Evolutionary conservation across 2,329 filamentous ascomycete genomes (phyloP).

Genomic region (Alternaria postmessia): DNA sequence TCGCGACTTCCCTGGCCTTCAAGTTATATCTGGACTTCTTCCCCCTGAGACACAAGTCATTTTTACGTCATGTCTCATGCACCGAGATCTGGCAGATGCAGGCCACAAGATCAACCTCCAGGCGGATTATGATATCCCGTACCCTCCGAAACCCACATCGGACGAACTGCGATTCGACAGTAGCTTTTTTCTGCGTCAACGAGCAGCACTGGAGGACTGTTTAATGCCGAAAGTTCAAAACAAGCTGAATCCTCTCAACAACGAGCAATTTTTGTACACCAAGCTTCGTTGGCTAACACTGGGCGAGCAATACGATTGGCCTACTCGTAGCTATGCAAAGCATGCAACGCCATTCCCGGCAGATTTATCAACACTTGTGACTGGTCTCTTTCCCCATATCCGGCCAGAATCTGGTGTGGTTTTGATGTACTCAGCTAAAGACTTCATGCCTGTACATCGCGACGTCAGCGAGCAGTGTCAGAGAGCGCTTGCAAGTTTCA

Average conservation of each 20-base stretch:
- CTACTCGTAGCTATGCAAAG: slow-evolving; percentile 80
- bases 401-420: slow-evolving; percentile 88
- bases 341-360: slow-evolving; percentile 75
- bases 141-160: slow-evolving; percentile 55
- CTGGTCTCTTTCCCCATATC: slow-evolving; percentile 79
- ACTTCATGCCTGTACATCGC: slow-evolving; percentile 91
- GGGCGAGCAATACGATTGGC: slow-evolving; percentile 97
- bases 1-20: slow-evolving; percentile 63
- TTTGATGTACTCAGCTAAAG: slow-evolving; percentile 89
- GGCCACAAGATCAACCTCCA: slow-evolving; percentile 87
- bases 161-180: slow-evolving; percentile 34
- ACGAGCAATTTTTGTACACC: slow-evolving; percentile 76
- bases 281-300: slow-evolving; percentile 94
- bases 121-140: slow-evolving; percentile 77
- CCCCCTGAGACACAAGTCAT: slow-evolving; percentile 74
- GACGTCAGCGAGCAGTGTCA: slow-evolving; percentile 91
- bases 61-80: slow-evolving; percentile 77
- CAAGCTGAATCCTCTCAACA: slow-evolving; percentile 76
- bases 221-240: slow-evolving; percentile 70
- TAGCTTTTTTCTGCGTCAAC: slow-evolving; percentile 46
- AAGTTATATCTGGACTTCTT: slow-evolving; percentile 78
- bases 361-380: slow-evolving; percentile 75
- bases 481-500: slow-evolving; percentile 83
- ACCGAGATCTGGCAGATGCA: slow-evolving; percentile 77
- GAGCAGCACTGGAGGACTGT: slow-evolving; percentile 33